phyloP scores from a whole-genome alignment of 2,329 filamentous ascomycete species.

The Pseudocercospora pini-densiflorae region DNA sequence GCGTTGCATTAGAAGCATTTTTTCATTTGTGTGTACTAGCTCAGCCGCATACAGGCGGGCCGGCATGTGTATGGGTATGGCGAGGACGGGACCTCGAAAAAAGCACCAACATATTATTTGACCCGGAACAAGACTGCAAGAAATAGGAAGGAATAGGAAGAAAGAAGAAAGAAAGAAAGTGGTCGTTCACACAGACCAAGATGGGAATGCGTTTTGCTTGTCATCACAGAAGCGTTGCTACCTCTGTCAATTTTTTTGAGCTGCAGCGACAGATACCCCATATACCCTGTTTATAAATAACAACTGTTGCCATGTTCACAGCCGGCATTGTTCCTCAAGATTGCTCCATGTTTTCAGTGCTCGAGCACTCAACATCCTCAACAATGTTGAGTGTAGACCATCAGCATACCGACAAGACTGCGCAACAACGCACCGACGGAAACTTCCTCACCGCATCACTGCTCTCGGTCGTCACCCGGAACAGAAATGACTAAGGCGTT shows the following conservation, averaged over 20 bases:
- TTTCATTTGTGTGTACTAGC: slow-evolving; percentile 29
- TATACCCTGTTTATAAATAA: slow-evolving; percentile 18
- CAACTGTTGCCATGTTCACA: slow-evolving; percentile 14
- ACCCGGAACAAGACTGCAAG: slow-evolving; percentile 11
- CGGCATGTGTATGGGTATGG: slow-evolving; percentile 26
- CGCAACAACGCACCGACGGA: background rate
- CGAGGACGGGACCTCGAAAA: slow-evolving; percentile 5
- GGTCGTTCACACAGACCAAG: slow-evolving; percentile 17
- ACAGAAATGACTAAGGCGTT: background rate
- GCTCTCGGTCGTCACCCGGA: background rate
- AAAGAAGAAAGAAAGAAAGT: slow-evolving; percentile 7
- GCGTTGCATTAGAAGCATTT: slow-evolving; percentile 38
- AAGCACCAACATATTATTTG: slow-evolving; percentile 9
- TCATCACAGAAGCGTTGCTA: slow-evolving; percentile 1
- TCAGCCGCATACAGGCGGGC: slow-evolving; percentile 17
- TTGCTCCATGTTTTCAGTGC: background rate
- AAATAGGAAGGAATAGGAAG: background rate
- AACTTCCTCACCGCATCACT: background rate
- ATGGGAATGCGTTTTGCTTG: background rate
- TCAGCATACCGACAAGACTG: background rate
- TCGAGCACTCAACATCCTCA: background rate
- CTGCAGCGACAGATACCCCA: slow-evolving; percentile 26
- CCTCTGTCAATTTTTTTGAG: background rate
- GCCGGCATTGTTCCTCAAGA: background rate
- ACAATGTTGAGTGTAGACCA: background rate